Conservation (phyloP, 2,329 filamentous ascomycete species). For the Trichocomaceae sp. region DNA sequence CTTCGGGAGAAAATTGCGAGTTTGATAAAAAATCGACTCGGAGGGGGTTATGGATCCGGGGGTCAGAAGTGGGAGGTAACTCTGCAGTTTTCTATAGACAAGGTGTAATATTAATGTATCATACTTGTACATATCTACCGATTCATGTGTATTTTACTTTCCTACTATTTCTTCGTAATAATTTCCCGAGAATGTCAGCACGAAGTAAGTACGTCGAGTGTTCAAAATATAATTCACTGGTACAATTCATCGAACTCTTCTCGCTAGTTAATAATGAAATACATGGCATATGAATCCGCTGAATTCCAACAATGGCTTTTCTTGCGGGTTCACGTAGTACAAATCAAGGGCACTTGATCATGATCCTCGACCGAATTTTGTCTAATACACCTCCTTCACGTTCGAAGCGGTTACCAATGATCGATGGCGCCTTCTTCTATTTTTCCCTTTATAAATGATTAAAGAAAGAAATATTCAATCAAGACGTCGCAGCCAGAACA, state of each 20-base stretch:
- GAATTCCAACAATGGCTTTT: slow-evolving; percentile 1
- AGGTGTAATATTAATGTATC: not conserved
- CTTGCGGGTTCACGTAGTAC: not conserved
- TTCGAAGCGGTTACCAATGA: not conserved
- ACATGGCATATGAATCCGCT: slow-evolving; percentile 6
- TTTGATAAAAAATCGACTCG: slow-evolving; percentile 76
- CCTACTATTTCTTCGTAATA: not conserved
- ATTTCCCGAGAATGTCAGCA: not conserved
- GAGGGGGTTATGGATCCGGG: slow-evolving; percentile 75
- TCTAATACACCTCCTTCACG: not conserved
- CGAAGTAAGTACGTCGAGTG: not conserved
- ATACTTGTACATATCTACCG: slow-evolving; percentile 2
- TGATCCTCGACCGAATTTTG: not conserved
- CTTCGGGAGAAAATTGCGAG: slow-evolving; percentile 69
- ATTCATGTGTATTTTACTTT: not conserved
- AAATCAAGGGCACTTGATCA: not conserved
- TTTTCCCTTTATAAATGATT: not conserved
- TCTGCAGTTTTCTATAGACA: slow-evolving; percentile 62
- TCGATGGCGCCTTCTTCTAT: not conserved
- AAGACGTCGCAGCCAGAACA: slow-evolving; percentile 32
- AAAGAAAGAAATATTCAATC: slow-evolving; percentile 15
- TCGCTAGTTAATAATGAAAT: slow-evolving; percentile 7
- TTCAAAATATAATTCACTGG: not conserved
- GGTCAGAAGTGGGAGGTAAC: slow-evolving; percentile 90
- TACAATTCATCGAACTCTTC: slow-evolving; percentile 5